A percentile compares a stretch with the other conserved stretches of the same genome.
Conservation (phyloP, 306 rosid species). For the Cucumis melo region DNA sequence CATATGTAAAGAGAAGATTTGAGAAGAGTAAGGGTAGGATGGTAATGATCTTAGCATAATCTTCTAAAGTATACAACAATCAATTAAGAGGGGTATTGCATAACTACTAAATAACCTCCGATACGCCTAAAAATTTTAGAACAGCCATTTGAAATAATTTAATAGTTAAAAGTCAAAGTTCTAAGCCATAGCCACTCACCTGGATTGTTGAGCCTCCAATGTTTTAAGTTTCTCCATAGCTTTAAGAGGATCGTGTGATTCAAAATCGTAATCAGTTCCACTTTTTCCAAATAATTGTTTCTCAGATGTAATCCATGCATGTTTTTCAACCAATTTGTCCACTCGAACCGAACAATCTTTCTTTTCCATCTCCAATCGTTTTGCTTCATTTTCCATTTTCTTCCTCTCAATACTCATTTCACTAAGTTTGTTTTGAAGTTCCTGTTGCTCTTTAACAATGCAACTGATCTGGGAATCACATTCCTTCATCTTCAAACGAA, state of each 20-base stretch:
- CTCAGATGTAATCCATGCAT: conserved; percentile 90
- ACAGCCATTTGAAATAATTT: neutral
- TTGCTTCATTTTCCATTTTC: conserved; percentile 95
- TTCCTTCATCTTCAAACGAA: conserved; percentile 71
- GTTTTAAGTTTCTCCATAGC: conserved; percentile 66
- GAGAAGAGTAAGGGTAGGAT: neutral
- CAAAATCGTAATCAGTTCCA: conserved; percentile 91
- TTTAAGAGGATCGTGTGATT: conserved; percentile 48
- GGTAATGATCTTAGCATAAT: neutral
- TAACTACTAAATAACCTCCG: neutral
- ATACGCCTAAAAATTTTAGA: neutral
- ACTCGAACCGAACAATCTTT: conserved; percentile 77
- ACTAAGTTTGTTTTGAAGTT: conserved; percentile 56
- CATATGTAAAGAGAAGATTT: conserved; percentile 12
- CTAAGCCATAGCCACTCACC: conserved; percentile 27
- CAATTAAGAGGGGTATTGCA: neutral
- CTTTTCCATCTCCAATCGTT: conserved; percentile 73
- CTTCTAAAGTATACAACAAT: neutral
- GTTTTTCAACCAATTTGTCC: conserved; percentile 75
- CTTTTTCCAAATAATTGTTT: conserved; percentile 71
- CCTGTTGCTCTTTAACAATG: conserved; percentile 56
- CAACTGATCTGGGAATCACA: conserved; percentile 61
- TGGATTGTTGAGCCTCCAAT: conserved; percentile 77
- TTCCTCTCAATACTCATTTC: conserved; percentile 81
- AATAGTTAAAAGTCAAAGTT: neutral